Evolutionary conservation across 768 basidiomycete species (phyloP), one percentile per base, ranked within the genome.

Genomic region (Lanmaoa rubissima): DNA sequence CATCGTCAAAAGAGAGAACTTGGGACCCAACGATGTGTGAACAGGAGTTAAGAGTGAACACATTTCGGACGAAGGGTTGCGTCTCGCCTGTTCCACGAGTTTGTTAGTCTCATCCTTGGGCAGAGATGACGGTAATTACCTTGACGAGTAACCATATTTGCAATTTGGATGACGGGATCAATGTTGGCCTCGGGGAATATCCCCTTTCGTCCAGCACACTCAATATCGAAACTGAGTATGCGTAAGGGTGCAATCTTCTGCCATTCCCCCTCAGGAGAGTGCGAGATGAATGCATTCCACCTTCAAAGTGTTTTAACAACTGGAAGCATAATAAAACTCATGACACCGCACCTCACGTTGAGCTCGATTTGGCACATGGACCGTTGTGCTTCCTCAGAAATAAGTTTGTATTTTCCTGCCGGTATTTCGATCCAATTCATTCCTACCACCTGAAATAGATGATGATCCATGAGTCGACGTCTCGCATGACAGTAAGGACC

Each of bases 371-470:
- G 97, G 70, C 94, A 98, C 47, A 81, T 80, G 1, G 95, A 95
- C 47, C 80, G 79, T 66, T 85, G 90, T 38, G 79, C 75, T 42
- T 77, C 76, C 12, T 73, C 77, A 2, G 80, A 67, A n/a, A 86
- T 55, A 19, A 95, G 67, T 13, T 77, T 76, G 67, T 97, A 99
- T 62, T 85, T 84, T 3, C 91, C 91, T 4, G 88, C 85, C 5
- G 89, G 89, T 10, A 97, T 77, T 73, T 98, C 94, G 51, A 99
- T 88, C 96, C 97, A 99, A 69, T 98, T 98, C 97, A 99, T 98
- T 10, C 97, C 97, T 48, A 95, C 87, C 32, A 99, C 86, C 92
- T 94, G 42, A 38, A 1, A 60, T 2, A 24, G 51, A 56, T 19
- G 3, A 47, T 56, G 35, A 63, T 42, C 41, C 7, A 4, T 11